Conservation (phyloP, 2,329 filamentous ascomycete species). For the Beauveria pseudobassiana region DNA sequence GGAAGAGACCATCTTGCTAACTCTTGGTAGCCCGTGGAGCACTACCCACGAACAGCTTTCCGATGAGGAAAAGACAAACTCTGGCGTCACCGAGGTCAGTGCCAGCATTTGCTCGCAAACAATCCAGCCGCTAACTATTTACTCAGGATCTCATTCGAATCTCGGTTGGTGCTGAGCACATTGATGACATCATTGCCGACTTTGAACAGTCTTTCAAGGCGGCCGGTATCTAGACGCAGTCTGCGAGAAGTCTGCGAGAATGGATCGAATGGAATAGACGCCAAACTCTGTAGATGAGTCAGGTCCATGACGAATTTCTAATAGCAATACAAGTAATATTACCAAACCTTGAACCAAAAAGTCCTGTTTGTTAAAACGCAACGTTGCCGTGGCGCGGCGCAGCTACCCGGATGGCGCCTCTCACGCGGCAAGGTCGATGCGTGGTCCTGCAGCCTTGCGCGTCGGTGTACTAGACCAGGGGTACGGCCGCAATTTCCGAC, state of each 20-base stretch:
- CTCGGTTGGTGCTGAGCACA: constrained; percentile 91
- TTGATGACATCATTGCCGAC: constrained; percentile 94
- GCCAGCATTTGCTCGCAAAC: neutral
- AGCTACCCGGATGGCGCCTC: too few species aligned
- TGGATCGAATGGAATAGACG: too few species aligned
- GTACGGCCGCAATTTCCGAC: too few species aligned
- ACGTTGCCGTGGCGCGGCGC: too few species aligned
- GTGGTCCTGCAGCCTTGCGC: too few species aligned
- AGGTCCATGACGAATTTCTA: neutral
- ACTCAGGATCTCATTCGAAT: constrained; percentile 79
- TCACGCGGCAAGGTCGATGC: too few species aligned
- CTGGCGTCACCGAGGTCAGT: constrained; percentile 69
- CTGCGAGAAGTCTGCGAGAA: neutral
- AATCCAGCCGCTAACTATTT: neutral
- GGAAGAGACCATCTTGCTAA: neutral
- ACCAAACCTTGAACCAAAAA: too few species aligned
- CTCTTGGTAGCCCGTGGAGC: constrained; percentile 59
- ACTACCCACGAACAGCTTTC: constrained; percentile 91
- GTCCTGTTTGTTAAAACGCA: too few species aligned
- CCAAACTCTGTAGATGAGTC: neutral
- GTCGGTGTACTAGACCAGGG: too few species aligned
- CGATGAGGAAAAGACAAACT: constrained; percentile 70
- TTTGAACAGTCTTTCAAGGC: constrained; percentile 84
- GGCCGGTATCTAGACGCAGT: constrained; percentile 23
- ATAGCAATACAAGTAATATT: neutral